phyloP scores from a whole-genome alignment of 148 eudicot genomes.

The Chenopodium quinoa region DNA sequence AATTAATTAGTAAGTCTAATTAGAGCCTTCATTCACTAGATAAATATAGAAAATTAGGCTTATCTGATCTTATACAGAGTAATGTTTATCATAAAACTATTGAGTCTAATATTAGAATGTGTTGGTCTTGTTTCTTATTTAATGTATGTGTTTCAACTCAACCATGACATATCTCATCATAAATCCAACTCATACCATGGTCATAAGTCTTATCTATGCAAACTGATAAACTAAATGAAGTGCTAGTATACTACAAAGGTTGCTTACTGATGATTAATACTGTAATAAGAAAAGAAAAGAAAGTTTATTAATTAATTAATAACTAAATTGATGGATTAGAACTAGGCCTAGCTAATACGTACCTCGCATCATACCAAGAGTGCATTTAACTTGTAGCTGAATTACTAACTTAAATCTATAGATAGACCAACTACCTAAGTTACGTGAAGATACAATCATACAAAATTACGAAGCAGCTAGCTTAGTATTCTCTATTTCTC shows the following conservation, averaged over 20 bases:
- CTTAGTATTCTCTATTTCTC: too few species aligned
- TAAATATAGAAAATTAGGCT: not conserved
- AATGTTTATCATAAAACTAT: too few species aligned
- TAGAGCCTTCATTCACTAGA: not conserved
- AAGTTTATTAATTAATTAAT: not conserved
- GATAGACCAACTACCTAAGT: not conserved
- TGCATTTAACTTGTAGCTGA: not conserved
- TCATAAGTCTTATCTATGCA: not conserved
- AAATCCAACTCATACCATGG: conserved; percentile 9
- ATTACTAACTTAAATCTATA: not conserved
- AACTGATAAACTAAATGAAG: not conserved
- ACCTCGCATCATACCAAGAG: not conserved
- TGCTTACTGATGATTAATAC: not conserved
- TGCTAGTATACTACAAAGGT: not conserved
- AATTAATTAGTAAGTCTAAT: too few species aligned
- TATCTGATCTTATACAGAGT: too few species aligned
- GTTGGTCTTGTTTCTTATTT: not conserved
- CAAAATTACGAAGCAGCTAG: not conserved
- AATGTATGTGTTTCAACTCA: not conserved
- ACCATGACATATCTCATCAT: not conserved
- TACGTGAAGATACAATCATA: not conserved
- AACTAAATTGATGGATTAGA: not conserved
- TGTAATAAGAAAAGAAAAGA: not conserved
- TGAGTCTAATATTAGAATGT: not conserved
- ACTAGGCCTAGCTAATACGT: not conserved